Base-by-base conservation (phyloP, 768 basidiomycete species). In the Mycena leptocephala region DNA sequence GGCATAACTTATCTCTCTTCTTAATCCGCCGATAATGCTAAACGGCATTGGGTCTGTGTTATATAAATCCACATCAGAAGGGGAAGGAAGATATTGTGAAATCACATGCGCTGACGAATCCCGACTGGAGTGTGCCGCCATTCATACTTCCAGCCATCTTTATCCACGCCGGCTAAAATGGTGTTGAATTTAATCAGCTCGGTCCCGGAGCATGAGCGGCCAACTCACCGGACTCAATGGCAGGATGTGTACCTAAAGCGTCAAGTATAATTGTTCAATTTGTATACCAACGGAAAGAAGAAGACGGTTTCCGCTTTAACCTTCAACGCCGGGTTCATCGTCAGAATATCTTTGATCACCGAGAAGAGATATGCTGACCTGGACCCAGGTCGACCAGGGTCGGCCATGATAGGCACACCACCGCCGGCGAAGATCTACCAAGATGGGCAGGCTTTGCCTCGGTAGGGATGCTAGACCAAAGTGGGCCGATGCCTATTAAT, bases 131-230 rank as follows among this genome's bases (percentile, higher is more conserved):
- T 20, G 88, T 89, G 33, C 94, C 94, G 2, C 94, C 94, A 24
- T 91, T 88, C 93, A 95, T 94, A 1, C 90, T 91, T 2, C 88
- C 88, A 63, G 88, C 91, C 59, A 85, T 86, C 82, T 95, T 95
- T 94, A 95, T 95, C 95, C 95, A 96, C 3, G 85, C 93, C 8
- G 95, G 95, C 94, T 95, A n/a, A n/a, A n/a, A n/a, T n/a, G 72
- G 85, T 46, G n/a, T 20, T 9, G 28, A 16, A 32, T n/a, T 56
- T 7, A 28, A 32, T 32, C 16, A 18, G 28, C 16, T 26, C 6
- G 37, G 13, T 30, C 16, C 24, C 8, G 30, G 18, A 8, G 11
- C 30, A 56, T 10, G 61, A 20, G 30, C 11, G 30, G 13, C 16
- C 28, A 26, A 84, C 90, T 76, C 79, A 94, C 94, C 5, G 94